Evolutionary conservation across 371 early-diverging fungal species (phyloP).

Genomic region (Syncephalastrum monosporum): DNA sequence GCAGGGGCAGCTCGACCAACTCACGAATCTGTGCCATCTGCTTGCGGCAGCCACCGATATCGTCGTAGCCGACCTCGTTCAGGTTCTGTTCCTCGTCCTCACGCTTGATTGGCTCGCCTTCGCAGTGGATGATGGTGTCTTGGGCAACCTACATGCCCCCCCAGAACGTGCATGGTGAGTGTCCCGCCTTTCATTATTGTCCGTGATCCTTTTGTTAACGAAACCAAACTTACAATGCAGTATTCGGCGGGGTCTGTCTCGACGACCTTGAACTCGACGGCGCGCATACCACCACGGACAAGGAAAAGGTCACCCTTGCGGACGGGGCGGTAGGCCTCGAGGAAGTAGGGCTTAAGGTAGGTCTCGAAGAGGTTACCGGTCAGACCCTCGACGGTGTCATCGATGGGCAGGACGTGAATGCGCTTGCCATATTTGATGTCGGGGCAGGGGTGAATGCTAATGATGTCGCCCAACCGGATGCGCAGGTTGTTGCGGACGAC

Average conservation of each 20-base stretch:
- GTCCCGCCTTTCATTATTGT: not conserved
- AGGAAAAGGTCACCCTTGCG: constrained; percentile 94
- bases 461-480: constrained; percentile 96
- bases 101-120: constrained; percentile 97
- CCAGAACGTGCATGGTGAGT: not conserved
- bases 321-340: constrained; percentile 95
- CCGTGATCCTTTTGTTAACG: not conserved
- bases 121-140: constrained; percentile 98
- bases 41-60: constrained; percentile 98
- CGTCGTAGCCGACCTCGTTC: constrained; percentile 98
- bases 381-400: constrained; percentile 98
- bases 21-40: constrained; percentile 99
- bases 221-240: constrained; percentile 87
- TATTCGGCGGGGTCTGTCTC: constrained; percentile 95
- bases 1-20: constrained; percentile 97
- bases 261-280: constrained; percentile 99
- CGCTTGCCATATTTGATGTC: constrained; percentile 97
- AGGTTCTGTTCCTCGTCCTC: constrained; percentile 97
- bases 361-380: constrained; percentile 97
- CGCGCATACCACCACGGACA: constrained; percentile 96
- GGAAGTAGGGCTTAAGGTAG: constrained; percentile 97
- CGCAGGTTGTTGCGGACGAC: constrained; percentile 98
- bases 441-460: constrained; percentile 93
- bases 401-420: constrained; percentile 97
- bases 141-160: constrained; percentile 76